Conservation (phyloP, 2,329 filamentous ascomycete species). For the Sarocladiaceae sp. region DNA sequence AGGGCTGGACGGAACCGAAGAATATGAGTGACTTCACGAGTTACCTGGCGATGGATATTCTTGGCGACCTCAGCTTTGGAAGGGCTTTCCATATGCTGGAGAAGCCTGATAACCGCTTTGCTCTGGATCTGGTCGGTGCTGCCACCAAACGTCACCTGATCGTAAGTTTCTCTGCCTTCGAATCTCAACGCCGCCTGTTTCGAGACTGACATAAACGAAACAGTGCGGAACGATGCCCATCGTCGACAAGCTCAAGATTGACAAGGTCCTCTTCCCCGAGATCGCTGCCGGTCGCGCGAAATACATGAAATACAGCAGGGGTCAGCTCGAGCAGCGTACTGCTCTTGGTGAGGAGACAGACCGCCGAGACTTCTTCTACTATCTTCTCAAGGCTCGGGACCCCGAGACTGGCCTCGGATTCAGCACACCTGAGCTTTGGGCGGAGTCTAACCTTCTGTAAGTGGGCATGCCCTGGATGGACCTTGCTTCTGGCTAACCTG, state of each 20-base stretch:
- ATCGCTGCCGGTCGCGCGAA: slow-evolving; percentile 60
- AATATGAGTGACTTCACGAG: slow-evolving; percentile 60
- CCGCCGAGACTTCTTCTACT: slow-evolving; percentile 70
- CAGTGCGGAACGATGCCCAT: slow-evolving; percentile 68
- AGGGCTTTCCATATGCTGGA: slow-evolving; percentile 59
- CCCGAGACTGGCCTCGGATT: slow-evolving; percentile 65
- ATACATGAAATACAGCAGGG: slow-evolving; percentile 66
- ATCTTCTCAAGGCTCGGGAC: slow-evolving; percentile 64
- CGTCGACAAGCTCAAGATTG: slow-evolving; percentile 58
- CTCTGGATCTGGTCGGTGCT: slow-evolving; percentile 59
- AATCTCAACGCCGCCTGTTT: too few relatives aligned
- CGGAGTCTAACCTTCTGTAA: slow-evolving; percentile 61
- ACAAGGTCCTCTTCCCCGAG: slow-evolving; percentile 60
- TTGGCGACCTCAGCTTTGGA: slow-evolving; percentile 55
- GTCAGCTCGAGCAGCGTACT: slow-evolving; percentile 60
- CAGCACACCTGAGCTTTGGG: slow-evolving; percentile 60
- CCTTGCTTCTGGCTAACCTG: background rate
- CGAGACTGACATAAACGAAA: background rate
- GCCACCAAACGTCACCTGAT: slow-evolving; percentile 64
- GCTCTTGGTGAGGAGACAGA: slow-evolving; percentile 59
- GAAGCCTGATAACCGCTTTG: slow-evolving; percentile 54
- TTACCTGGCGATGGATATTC: slow-evolving; percentile 57
- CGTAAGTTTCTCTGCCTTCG: slow-evolving; percentile 36
- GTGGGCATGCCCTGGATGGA: too few relatives aligned
- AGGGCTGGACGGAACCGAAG: slow-evolving; percentile 51